Base-by-base conservation (phyloP, 768 basidiomycete species). In the Gelatoporia subvermispora region DNA sequence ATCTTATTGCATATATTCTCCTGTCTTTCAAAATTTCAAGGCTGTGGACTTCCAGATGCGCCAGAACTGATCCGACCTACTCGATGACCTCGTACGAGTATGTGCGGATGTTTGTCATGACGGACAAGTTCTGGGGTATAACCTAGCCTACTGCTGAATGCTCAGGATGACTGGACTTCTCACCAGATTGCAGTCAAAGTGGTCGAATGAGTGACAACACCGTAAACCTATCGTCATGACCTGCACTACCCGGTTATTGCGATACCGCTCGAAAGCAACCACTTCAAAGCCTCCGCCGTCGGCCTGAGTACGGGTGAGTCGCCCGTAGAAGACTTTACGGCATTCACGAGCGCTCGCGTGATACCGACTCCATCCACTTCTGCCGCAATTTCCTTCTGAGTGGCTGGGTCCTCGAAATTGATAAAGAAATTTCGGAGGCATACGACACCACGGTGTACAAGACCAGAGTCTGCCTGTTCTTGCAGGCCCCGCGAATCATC, bases 361-460 rank as follows among this genome's bases (percentile, higher is more conserved):
- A 91, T 64, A n/a, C 78, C 81, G 11, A 73, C 68, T 38, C 73
- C 72, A 45, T 73, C 71, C 8, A 76, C 77, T 55, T 79, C 78
- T 21, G 74, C 66, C 16, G 69, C 68, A n/a, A 88, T 63, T 46
- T 65, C 63, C 43, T 71, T 70, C 36, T 69, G 66, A 18, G 65
- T 60, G 5, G 61, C 60, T 22, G 62, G 57, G 49, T 75, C 70
- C 18, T 72, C 59, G 9, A 80, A 64, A 48, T 73, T 77, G 15
- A 70, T 52, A 73, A 72, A 65, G 36, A 93, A 63, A 60, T 90
- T 92, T 34, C 73, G 70, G 20, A 85, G 68, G 59, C 86, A 87
- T n/a, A 91, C 75, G 0, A 87, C 76, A 1, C 84, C 91, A 22
- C 93, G 81, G 62, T 92, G 85, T 10, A 86, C 73, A 35, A 93